Conservation (phyloP, 768 basidiomycete species). For the Gautieria morchelliformis region DNA sequence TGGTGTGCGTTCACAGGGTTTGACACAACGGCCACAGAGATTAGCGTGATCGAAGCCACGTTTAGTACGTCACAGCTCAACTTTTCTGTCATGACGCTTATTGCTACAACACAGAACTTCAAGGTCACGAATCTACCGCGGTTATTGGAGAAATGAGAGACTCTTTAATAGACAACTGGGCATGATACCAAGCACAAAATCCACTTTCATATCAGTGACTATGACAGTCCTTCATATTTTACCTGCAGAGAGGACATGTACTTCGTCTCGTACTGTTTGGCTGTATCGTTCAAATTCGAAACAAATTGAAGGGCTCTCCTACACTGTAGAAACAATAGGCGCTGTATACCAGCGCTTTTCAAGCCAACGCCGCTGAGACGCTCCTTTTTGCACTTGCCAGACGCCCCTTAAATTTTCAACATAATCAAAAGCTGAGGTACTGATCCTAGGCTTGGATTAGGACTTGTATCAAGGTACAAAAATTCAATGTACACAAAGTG, state of each 20-base stretch:
- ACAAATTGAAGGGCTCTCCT: no score
- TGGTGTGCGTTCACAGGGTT: conserved; percentile 99
- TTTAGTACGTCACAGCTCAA: conserved; percentile 62
- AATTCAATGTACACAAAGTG: no score
- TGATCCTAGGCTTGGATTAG: no score
- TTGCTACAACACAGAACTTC: conserved; percentile 47
- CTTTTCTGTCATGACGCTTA: not conserved
- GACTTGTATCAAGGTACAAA: no score
- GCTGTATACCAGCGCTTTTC: no score
- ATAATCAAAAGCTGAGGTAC: no score
- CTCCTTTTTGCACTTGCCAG: no score
- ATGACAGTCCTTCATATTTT: not conserved
- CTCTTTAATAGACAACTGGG: conserved; percentile 86
- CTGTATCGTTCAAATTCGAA: no score
- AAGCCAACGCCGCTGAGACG: no score
- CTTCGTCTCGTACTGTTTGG: not conserved
- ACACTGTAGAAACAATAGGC: no score
- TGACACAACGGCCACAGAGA: conserved; percentile 99
- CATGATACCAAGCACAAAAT: conserved; percentile 31
- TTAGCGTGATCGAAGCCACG: conserved; percentile 93
- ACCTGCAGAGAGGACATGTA: not conserved
- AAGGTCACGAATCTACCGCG: conserved; percentile 73
- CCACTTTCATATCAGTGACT: not conserved
- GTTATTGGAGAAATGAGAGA: conserved; percentile 90
- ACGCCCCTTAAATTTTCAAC: no score